phyloP scores from a whole-genome alignment of 352 stramenopile species.

The Pythium rishiriense region DNA sequence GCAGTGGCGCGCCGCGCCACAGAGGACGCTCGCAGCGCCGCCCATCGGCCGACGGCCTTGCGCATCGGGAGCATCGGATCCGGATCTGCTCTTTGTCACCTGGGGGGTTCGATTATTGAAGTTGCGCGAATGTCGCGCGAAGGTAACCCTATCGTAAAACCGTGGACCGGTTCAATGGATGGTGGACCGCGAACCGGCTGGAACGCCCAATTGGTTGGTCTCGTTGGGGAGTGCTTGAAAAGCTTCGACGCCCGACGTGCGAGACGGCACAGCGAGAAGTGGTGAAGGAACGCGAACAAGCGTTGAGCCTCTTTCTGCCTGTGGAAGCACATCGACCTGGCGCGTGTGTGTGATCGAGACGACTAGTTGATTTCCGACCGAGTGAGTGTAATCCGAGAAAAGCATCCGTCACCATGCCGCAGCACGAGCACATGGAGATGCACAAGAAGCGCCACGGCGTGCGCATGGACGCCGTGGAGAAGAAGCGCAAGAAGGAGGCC shows the following conservation, averaged over 20 bases:
- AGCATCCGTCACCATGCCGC: constrained; percentile 84
- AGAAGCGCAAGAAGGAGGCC: constrained; percentile 98
- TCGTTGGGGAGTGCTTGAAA: constrained; percentile 16
- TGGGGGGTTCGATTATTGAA: constrained; percentile 10
- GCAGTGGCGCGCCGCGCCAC: neutral
- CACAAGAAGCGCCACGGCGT: constrained; percentile 99
- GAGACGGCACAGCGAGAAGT: constrained; percentile 9
- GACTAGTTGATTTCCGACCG: too few species aligned
- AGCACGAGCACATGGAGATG: constrained; percentile 99
- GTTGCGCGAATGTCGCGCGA: constrained; percentile 17
- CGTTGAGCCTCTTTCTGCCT: neutral
- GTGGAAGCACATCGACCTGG: neutral
- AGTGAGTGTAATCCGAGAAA: constrained; percentile 1
- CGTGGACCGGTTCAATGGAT: constrained; percentile 10
- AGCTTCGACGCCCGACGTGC: constrained; percentile 9
- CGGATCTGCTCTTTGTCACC: neutral
- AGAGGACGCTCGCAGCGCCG: neutral
- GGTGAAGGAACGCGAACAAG: constrained; percentile 9
- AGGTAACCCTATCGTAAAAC: neutral
- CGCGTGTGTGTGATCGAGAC: too few species aligned
- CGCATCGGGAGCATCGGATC: neutral
- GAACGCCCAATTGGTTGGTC: constrained; percentile 26
- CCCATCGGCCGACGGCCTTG: constrained; percentile 12
- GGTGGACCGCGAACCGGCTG: constrained; percentile 22
- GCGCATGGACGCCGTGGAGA: constrained; percentile 96